Evolutionary conservation across 768 basidiomycete genomes (phyloP).

Genomic region (Kwoniella dendrophila): DNA sequence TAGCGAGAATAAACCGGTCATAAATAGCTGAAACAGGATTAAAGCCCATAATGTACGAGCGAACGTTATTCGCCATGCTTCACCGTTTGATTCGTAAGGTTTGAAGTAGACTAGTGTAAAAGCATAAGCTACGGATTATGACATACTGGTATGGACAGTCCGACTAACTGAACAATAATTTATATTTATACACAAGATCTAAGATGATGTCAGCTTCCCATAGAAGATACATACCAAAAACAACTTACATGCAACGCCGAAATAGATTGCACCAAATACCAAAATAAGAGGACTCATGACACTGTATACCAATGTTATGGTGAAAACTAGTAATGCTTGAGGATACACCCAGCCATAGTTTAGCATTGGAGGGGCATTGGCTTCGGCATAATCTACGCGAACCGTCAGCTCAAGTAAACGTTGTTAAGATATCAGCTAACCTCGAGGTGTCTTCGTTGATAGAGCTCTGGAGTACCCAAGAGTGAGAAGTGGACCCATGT

Average conservation of each 20-base stretch:
- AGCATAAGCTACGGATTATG: neutral
- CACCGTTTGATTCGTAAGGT: conserved; percentile 94
- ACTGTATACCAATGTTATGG: conserved; percentile 91
- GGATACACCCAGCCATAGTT: conserved; percentile 98
- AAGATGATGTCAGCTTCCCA: conserved; percentile 1
- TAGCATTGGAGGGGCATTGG: conserved; percentile 96
- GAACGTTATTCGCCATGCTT: conserved; percentile 97
- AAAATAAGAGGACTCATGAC: conserved; percentile 94
- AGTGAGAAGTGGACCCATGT: conserved; percentile 83
- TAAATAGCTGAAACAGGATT: conserved; percentile 89
- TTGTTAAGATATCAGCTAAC: conserved; percentile 57
- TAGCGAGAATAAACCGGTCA: conserved; percentile 90
- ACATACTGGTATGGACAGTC: neutral
- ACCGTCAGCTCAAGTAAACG: neutral
- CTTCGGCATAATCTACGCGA: conserved; percentile 82
- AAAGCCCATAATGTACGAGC: conserved; percentile 88
- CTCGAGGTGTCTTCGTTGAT: conserved; percentile 85
- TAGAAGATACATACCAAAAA: neutral
- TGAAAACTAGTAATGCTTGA: conserved; percentile 92
- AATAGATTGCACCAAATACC: conserved; percentile 92
- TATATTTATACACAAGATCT: conserved; percentile 96
- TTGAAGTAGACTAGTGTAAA: conserved; percentile 83
- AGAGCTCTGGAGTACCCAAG: conserved; percentile 73
- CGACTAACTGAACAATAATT: conserved; percentile 86
- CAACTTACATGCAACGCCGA: conserved; percentile 74